A percentile compares a stretch with the other conserved stretches of the same genome.
Evolutionary conservation across 2,329 filamentous ascomycete genomes (phyloP).

Genomic region (Talaromyces atroroseus): DNA sequence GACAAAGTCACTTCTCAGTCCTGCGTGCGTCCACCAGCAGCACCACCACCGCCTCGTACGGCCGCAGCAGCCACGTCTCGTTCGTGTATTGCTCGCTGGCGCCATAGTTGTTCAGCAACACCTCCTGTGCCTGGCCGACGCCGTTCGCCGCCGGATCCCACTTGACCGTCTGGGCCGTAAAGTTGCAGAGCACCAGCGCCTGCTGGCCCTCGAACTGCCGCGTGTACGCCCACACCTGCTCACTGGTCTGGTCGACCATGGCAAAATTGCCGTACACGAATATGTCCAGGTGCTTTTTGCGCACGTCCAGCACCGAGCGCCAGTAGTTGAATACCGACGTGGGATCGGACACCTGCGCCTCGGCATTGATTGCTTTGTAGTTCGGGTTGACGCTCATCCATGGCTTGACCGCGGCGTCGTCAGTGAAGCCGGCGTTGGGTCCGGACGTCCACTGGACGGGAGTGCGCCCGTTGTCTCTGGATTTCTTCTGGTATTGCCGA

Average conservation of each 20-base stretch:
- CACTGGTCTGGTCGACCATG: conserved; percentile 48
- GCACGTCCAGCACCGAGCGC: conserved; percentile 52
- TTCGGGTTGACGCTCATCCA: conserved; percentile 69
- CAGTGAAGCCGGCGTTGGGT: conserved; percentile 61
- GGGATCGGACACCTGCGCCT: conserved; percentile 33
- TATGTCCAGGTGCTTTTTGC: conserved; percentile 57
- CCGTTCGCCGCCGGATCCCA: conserved; percentile 29
- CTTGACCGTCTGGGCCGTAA: conserved; percentile 26
- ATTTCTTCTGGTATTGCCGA: conserved; percentile 36
- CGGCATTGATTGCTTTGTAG: conserved; percentile 55
- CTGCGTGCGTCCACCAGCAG: too few species aligned
- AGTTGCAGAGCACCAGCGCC: conserved; percentile 33
- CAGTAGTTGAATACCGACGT: conserved; percentile 58
- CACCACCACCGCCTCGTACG: conserved; percentile 32
- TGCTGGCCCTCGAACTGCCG: conserved; percentile 34
- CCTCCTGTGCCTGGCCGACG: conserved; percentile 21
- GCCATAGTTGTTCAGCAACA: conserved; percentile 30
- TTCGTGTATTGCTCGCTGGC: conserved; percentile 18
- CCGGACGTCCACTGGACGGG: conserved; percentile 66
- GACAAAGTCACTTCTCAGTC: too few species aligned
- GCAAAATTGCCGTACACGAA: conserved; percentile 65
- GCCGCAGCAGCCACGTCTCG: conserved; percentile 26
- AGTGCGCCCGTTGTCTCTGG: conserved; percentile 63
- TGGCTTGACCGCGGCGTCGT: conserved; percentile 42
- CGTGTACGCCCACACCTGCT: conserved; percentile 53